A percentile compares a stretch with the other conserved stretches of the same genome.
These are phyloP conservation scores for Podila horticola DNA, from an alignment of 192 early-diverging fungal genomes.

Conservation along the genomic window DNA sequence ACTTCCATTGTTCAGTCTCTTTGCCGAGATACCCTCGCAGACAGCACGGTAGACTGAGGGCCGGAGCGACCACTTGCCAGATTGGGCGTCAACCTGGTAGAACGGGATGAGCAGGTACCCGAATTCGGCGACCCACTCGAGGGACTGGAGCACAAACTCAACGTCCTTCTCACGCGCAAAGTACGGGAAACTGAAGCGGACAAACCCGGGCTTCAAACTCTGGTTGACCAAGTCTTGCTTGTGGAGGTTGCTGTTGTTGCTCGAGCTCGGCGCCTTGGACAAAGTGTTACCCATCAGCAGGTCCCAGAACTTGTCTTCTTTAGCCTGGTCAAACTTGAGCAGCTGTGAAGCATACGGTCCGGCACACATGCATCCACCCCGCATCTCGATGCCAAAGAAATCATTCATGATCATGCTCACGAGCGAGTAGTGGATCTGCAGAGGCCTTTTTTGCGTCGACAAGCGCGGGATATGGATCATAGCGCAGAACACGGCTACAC, in stretches of 20 bases:
- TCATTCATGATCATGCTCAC: constrained; percentile 42
- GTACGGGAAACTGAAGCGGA: constrained; percentile 5
- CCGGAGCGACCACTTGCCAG: too few species aligned
- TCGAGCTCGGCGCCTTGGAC: too few species aligned
- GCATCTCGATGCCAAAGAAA: constrained; percentile 48
- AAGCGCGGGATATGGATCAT: constrained; percentile 1
- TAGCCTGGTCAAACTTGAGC: background rate
- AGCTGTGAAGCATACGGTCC: background rate
- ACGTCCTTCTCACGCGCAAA: background rate
- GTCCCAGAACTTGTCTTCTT: background rate
- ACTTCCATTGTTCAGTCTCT: too few species aligned
- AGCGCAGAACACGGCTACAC: constrained; percentile 11
- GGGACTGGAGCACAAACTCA: background rate
- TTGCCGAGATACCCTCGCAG: too few species aligned
- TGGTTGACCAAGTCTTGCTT: background rate
- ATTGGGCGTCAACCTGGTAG: too few species aligned
- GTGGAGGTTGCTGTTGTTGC: background rate
- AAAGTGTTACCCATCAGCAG: background rate
- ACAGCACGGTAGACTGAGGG: too few species aligned
- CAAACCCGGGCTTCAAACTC: background rate
- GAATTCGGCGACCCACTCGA: too few species aligned
- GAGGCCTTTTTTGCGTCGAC: background rate
- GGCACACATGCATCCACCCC: constrained; percentile 40
- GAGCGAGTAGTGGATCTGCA: constrained; percentile 31
- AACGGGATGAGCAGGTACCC: too few species aligned